A percentile compares a stretch with the other conserved stretches of the same genome.
These are phyloP conservation scores for Ulmus americana DNA, from an alignment of 331 rosid species.

Conservation along the genomic window DNA sequence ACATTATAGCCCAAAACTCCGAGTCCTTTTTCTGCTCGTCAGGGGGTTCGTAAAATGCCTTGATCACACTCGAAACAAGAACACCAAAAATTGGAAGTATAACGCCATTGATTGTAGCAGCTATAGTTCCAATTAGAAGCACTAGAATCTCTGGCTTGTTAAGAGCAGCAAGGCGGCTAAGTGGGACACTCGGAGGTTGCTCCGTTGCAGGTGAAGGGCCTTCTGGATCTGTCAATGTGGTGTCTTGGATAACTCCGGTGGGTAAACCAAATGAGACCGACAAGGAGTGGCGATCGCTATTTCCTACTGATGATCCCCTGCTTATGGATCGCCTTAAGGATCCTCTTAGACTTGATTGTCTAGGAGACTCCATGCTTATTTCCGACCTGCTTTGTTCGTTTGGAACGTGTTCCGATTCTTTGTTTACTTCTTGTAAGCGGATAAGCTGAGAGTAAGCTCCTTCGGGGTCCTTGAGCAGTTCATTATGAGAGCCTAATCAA, in stretches of 20 bases:
- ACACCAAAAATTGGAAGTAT: slow-evolving; percentile 65
- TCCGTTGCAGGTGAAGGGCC: slow-evolving; percentile 11
- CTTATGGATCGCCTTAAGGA: slow-evolving; percentile 45
- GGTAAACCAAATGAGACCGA: slow-evolving; percentile 72
- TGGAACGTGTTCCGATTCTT: slow-evolving; percentile 31
- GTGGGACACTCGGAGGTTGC: slow-evolving; percentile 35
- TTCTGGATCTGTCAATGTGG: slow-evolving; percentile 21
- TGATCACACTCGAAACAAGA: slow-evolving; percentile 53
- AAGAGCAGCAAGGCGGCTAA: slow-evolving; percentile 68
- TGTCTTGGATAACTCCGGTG: slow-evolving; percentile 40
- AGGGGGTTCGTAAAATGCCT: slow-evolving; percentile 54
- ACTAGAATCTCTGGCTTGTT: slow-evolving; percentile 91
- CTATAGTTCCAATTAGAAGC: slow-evolving; percentile 55
- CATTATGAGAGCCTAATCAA: slow-evolving; percentile 59
- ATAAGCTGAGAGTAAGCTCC: slow-evolving; percentile 85
- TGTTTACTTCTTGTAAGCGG: slow-evolving; percentile 69
- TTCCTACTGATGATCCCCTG: slow-evolving; percentile 55
- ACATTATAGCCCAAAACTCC: slow-evolving; percentile 71
- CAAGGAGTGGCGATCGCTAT: slow-evolving; percentile 63
- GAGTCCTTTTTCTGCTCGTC: slow-evolving; percentile 56
- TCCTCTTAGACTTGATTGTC: slow-evolving; percentile 39
- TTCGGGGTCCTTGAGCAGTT: slow-evolving; percentile 56
- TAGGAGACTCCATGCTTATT: slow-evolving; percentile 36
- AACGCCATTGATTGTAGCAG: slow-evolving; percentile 55
- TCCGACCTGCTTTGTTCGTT: slow-evolving; percentile 39